phyloP scores from a whole-genome alignment of 2,329 filamentous ascomycete species.

The Fusarium poae region DNA sequence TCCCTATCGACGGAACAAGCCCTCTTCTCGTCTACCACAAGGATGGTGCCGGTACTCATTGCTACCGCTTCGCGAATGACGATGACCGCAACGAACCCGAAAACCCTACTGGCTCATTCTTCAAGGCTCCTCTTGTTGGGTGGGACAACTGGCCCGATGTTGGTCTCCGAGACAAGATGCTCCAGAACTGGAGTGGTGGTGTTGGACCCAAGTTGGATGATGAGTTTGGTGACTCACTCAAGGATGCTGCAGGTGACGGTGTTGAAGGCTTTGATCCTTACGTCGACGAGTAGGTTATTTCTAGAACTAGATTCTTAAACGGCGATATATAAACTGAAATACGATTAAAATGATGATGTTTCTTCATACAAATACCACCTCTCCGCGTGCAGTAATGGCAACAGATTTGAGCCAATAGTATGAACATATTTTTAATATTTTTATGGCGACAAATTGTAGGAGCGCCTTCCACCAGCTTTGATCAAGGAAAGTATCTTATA shows the following conservation, averaged over 20 bases:
- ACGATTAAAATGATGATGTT: too few relatives aligned
- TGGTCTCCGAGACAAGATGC: constrained; percentile 45
- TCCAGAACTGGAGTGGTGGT: constrained; percentile 47
- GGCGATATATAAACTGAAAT: neutral
- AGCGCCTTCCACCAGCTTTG: too few relatives aligned
- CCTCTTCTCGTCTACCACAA: constrained; percentile 51
- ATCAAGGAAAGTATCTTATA: neutral
- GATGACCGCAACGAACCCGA: constrained; percentile 45
- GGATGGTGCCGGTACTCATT: constrained; percentile 49
- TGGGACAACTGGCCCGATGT: constrained; percentile 49
- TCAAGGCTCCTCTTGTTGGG: constrained; percentile 46
- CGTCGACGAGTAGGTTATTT: constrained; percentile 28
- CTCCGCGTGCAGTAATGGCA: too few relatives aligned
- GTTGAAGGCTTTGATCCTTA: constrained; percentile 49
- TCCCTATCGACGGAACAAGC: constrained; percentile 37
- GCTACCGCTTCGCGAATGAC: constrained; percentile 50
- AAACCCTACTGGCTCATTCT: constrained; percentile 47
- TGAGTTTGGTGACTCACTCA: constrained; percentile 45
- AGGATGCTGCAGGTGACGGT: constrained; percentile 45
- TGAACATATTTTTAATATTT: too few relatives aligned
- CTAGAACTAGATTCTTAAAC: fast-evolving
- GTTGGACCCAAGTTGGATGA: constrained; percentile 50
- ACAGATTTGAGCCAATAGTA: too few relatives aligned
- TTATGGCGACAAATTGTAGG: too few relatives aligned
- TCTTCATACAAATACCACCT: too few relatives aligned